phyloP scores from a whole-genome alignment of 1,284 basidiomycete genomes.

The Apiotrichum porosum region DNA sequence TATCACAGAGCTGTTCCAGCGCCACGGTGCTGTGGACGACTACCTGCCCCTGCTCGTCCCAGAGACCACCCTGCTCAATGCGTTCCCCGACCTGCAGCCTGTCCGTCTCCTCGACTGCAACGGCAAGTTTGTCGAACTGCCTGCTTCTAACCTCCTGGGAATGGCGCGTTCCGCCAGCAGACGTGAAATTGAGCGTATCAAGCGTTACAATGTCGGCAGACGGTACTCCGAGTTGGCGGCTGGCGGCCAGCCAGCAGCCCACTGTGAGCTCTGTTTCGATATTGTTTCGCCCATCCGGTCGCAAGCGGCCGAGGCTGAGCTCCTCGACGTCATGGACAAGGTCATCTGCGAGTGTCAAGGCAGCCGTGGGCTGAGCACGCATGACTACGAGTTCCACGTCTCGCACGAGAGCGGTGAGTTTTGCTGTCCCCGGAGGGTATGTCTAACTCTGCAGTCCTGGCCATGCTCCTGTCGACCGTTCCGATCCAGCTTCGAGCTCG shows the following conservation, averaged over 20 bases:
- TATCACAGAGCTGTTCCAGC: conserved; percentile 68
- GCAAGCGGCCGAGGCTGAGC: conserved; percentile 45
- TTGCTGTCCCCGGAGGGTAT: too few species aligned
- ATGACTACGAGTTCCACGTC: conserved; percentile 48
- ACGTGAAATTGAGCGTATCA: conserved; percentile 69
- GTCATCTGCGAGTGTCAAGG: conserved; percentile 46
- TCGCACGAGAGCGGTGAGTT: conserved; percentile 39
- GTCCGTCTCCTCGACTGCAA: conserved; percentile 74
- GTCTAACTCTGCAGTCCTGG: conserved; percentile 27
- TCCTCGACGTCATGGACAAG: conserved; percentile 47
- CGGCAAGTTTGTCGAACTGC: conserved; percentile 74
- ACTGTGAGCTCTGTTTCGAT: conserved; percentile 46
- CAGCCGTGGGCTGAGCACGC: conserved; percentile 20
- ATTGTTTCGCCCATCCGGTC: conserved; percentile 46
- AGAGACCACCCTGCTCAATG: conserved; percentile 54
- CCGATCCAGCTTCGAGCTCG: conserved; percentile 28
- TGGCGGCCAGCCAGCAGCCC: conserved; percentile 43
- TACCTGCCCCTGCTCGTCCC: conserved; percentile 80
- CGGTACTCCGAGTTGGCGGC: conserved; percentile 53
- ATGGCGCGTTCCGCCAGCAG: conserved; percentile 82
- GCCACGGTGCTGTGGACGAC: conserved; percentile 80
- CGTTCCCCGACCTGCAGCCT: conserved; percentile 58
- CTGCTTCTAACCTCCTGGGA: conserved; percentile 69
- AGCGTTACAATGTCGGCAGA: conserved; percentile 78
- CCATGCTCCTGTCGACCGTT: conserved; percentile 34